phyloP scores from a whole-genome alignment of 2,329 filamentous ascomycete species.

The Pseudogymnoascus sp. region DNA sequence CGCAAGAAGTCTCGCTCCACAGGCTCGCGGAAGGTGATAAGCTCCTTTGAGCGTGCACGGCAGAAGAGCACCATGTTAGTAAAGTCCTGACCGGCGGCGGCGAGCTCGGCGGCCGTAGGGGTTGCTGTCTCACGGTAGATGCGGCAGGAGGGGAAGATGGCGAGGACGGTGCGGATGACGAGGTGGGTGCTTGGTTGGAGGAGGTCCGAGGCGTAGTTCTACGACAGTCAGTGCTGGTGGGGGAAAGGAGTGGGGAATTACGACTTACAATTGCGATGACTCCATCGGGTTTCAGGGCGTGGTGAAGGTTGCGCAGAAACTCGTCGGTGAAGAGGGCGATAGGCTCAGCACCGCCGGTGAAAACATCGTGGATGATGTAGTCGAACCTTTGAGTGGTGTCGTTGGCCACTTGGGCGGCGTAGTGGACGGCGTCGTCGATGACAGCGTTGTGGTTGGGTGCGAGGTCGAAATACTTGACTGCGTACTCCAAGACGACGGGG shows the following conservation, averaged over 20 bases:
- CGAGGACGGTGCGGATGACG: slow-evolving; percentile 72
- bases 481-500: slow-evolving; percentile 77
- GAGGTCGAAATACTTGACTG: slow-evolving; percentile 73
- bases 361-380: slow-evolving; percentile 96
- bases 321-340: slow-evolving; percentile 78
- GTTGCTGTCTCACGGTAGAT: slow-evolving; percentile 73
- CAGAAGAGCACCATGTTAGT: slow-evolving; percentile 97
- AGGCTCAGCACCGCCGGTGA: slow-evolving; percentile 91
- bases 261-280: slow-evolving; percentile 74
- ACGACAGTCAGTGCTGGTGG: slow-evolving; percentile 13
- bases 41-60: slow-evolving; percentile 33
- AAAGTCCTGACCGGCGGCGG: slow-evolving; percentile 57
- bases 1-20: slow-evolving; percentile 59
- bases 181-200: slow-evolving; percentile 66
- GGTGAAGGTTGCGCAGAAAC: slow-evolving; percentile 65
- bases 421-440: slow-evolving; percentile 75
- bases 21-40: slow-evolving; percentile 60
- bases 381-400: slow-evolving; percentile 51
- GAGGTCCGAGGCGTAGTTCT: slow-evolving; percentile 95
- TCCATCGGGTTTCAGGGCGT: slow-evolving; percentile 68
- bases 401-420: slow-evolving; percentile 42
- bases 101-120: slow-evolving; percentile 40
- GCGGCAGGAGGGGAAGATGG: slow-evolving; percentile 81
- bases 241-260: background rate
- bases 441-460: slow-evolving; percentile 69